Evolutionary conservation across 768 basidiomycete genomes (phyloP).

Genomic region (Filobasidium floriforme): DNA sequence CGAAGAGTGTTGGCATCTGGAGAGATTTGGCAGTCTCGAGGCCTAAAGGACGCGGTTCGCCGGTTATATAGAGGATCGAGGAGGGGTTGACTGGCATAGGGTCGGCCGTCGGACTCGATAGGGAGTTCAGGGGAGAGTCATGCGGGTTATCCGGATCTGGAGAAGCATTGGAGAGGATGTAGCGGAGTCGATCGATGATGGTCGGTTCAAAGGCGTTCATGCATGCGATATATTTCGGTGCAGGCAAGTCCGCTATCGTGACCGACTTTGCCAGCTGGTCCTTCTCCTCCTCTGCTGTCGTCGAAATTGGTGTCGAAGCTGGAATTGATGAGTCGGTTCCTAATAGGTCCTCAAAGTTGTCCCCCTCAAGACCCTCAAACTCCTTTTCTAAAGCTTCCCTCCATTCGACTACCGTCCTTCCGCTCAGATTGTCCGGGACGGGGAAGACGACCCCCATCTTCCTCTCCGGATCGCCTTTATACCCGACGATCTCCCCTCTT

Average conservation of each 20-base stretch:
- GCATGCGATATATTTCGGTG: slow-evolving; percentile 15
- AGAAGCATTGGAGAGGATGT: not conserved
- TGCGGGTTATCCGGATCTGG: not conserved
- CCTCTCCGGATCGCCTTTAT: slow-evolving; percentile 17
- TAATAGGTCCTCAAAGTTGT: not conserved
- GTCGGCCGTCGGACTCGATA: not conserved
- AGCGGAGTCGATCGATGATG: slow-evolving; percentile 8
- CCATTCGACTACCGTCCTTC: slow-evolving; percentile 2
- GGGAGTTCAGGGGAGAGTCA: not conserved
- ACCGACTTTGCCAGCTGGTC: too few species aligned
- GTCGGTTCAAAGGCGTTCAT: slow-evolving; percentile 20
- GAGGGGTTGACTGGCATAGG: slow-evolving; percentile 2
- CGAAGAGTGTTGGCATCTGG: not conserved
- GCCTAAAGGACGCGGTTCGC: slow-evolving; percentile 11
- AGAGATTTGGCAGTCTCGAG: not conserved
- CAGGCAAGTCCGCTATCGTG: too few species aligned
- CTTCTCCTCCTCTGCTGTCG: too few species aligned
- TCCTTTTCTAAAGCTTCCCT: not conserved
- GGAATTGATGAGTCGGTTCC: not conserved
- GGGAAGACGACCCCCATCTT: slow-evolving; percentile 13
- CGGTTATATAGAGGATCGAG: slow-evolving; percentile 16
- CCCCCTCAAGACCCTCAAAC: slow-evolving; percentile 7
- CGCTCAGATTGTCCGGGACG: not conserved
- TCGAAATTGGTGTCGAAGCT: too few species aligned
- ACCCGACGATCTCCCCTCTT: slow-evolving; percentile 11